Evolutionary conservation across 805 yeast species (phyloP), one percentile per base, ranked within the genome.

Genomic region (Pichia phayaonensis): DNA sequence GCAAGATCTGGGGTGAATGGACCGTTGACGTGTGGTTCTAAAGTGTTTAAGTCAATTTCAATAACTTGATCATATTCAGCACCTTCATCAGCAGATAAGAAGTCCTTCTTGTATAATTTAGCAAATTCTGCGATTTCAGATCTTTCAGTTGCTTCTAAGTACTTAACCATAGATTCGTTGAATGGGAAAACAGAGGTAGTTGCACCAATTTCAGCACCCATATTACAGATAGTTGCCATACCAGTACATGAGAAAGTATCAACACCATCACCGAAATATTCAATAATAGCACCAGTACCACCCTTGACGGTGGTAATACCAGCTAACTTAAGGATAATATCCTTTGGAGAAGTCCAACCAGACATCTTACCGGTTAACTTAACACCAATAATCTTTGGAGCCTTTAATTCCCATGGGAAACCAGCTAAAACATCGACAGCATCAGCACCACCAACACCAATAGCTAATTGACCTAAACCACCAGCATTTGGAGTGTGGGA

Each of bases 181-280:
- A 83, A 92, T 56, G 99, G 99, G 89, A 94, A 94, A 51, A 88
- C 81, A 23, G 98, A 92, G 42, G 99, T 94, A 39, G 99, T 94
- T 42, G 99, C 99, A 71, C 99, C 99, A 52, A 94, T 90, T 73
- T 94, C 99, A 49, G 99, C 99, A 68, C 99, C 99, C 99, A 94
- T 94, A 72, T 94, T 94, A 79, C 98, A 92, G 69, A 94, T 92
- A 54, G 99, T 94, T 55, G 96, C 99, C 99, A 94, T 94, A 74
- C 99, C 99, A 36, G 99, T 94, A 75, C 96, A 89, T 23, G 95
- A 84, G 62, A 94, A 79, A 49, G 85, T 74, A 55, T 83, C 75
- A 44, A 90, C 95, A 73, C 99, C 99, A 49, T 83, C 89, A 65
- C 99, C 99, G 65, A 88, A 92, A 74, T 94, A 94, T 74, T 94